Evolutionary conservation across 805 yeast genomes (phyloP).

Genomic region (Wickerhamiella cacticola): DNA sequence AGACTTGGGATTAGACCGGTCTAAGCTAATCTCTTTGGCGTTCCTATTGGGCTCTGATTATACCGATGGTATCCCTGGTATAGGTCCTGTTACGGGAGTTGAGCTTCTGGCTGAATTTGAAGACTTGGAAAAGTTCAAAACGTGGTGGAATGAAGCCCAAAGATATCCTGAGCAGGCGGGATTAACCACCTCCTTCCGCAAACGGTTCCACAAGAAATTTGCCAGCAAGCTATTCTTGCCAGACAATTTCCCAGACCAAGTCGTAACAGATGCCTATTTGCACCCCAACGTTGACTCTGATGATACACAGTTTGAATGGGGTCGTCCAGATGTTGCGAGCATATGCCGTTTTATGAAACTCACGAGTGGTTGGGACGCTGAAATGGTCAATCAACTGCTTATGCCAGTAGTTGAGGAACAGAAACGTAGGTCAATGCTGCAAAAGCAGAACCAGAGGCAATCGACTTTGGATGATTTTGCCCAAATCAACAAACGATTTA

Average conservation of each 20-base stretch:
- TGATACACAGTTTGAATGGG: conserved; percentile 74
- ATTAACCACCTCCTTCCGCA: conserved; percentile 33
- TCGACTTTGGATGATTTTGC: conserved; percentile 23
- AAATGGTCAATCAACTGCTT: conserved; percentile 65
- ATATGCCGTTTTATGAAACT: conserved; percentile 56
- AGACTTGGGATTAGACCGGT: conserved; percentile 53
- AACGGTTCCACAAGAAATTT: conserved; percentile 45
- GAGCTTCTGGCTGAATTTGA: conserved; percentile 83
- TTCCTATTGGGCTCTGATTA: conserved; percentile 86
- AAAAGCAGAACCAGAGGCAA: conserved; percentile 14
- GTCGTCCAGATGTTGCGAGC: conserved; percentile 71
- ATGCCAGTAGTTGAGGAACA: conserved; percentile 75
- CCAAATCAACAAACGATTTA: conserved; percentile 21
- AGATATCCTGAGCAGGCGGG: conserved; percentile 27
- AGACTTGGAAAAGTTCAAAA: conserved; percentile 31
- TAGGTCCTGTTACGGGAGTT: conserved; percentile 89
- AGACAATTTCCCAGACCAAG: conserved; percentile 54
- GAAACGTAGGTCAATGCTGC: conserved; percentile 33
- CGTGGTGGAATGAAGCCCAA: conserved; percentile 48
- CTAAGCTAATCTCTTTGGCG: conserved; percentile 66
- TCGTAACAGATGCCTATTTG: conserved; percentile 61
- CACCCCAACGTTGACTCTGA: conserved; percentile 80
- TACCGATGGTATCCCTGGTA: conserved; percentile 81
- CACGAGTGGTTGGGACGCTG: conserved; percentile 70
- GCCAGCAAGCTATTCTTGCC: conserved; percentile 48